Base-by-base conservation (phyloP, 2,329 filamentous ascomycete species). In the Trichoderma oligosporum region DNA sequence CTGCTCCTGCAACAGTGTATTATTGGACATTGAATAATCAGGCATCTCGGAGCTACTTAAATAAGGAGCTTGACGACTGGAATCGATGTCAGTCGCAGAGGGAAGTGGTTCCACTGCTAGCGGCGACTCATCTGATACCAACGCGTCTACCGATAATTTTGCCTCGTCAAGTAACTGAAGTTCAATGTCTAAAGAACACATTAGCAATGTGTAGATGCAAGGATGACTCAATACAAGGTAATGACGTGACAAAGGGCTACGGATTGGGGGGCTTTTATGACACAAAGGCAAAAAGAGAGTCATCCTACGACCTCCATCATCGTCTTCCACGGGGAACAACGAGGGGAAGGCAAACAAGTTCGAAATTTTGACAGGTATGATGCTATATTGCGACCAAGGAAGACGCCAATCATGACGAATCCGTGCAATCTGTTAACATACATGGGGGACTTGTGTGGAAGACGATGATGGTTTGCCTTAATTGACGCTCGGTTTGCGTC, bases 381-480 rank as follows among this genome's bases (percentile, higher is more conserved):
- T 72, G 68, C 66, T 74, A 72, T 74, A 71, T 75, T 75, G 68
- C 72, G 70, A 73, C 70, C 71, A 70, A 68, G 65, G 64, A 66
- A 68, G 67, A 65, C 66, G 65, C 64, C 62, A 58, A 66, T 66
- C 61, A 61, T 65, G 64, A 66, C 64, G 69, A 62, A 64, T 66
- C 64, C 61, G 63, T 64, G 68, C 63, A 68, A 70, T 66, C 64
- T 70, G 73, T 85, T 86, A 86, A 85, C 82, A 78, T 86, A 86
- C 84, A 86, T 83, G 73, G 76, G 73, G 74, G 68, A 67, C 66
- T 36, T 70, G 74, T 74, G 76, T 80, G 78, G 82, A 86, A 84
- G 83, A 85, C 82, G 83, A 85, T 83, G 82, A 84, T 84, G 80
- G 82, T 82, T 81, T 83, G 82, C 81, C 81, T 82, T 79, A 77